Conservation (phyloP, 306 rosid species). For the Gleditsia sinensis region DNA sequence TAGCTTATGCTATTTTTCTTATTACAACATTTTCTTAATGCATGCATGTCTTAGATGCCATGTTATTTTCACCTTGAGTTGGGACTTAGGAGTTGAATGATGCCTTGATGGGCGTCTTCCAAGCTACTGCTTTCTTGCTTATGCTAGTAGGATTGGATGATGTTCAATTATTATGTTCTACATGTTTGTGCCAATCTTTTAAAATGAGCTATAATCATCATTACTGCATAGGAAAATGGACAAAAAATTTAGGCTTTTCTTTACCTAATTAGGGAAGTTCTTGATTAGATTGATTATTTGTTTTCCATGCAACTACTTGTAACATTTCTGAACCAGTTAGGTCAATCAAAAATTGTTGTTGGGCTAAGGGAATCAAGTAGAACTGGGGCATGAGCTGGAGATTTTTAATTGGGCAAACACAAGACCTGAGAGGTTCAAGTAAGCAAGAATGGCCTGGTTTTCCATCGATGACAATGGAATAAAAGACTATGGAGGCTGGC, state of each 20-base stretch:
- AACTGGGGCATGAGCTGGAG: too few species aligned
- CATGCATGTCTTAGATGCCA: background rate
- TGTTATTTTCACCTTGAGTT: slow-evolving; percentile 7
- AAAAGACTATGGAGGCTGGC: too few species aligned
- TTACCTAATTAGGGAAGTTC: too few species aligned
- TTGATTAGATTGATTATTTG: background rate
- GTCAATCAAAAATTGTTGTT: too few species aligned
- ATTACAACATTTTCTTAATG: background rate
- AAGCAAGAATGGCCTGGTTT: too few species aligned
- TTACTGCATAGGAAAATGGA: background rate
- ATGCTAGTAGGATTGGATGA: background rate
- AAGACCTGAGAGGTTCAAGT: too few species aligned
- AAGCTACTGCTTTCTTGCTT: background rate
- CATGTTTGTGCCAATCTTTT: background rate
- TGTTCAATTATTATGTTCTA: background rate
- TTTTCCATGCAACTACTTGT: background rate
- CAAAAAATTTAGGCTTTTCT: too few species aligned
- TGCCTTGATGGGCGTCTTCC: background rate
- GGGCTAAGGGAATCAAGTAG: too few species aligned
- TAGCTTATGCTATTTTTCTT: slow-evolving; percentile 19
- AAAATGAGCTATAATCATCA: background rate
- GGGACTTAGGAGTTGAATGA: too few species aligned
- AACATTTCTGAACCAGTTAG: too few species aligned
- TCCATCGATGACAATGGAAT: too few species aligned
- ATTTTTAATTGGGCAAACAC: too few species aligned